Base-by-base conservation (phyloP, 768 basidiomycete genomes). In the Baorangia bicolor region DNA sequence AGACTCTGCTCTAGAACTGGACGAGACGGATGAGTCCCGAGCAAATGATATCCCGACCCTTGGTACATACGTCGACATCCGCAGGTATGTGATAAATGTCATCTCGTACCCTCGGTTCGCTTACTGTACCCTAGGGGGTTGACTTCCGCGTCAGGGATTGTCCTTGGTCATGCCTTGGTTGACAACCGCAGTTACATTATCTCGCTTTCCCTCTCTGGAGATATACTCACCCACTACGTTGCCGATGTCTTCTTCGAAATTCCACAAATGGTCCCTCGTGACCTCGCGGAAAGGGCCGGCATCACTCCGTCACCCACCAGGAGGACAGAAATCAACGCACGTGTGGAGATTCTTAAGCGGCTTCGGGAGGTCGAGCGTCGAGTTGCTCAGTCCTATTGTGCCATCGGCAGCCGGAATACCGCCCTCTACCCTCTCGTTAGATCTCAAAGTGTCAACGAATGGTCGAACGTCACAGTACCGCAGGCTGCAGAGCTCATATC, bases 321-420 rank as follows among this genome's bases (percentile, higher is more conserved):
- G 28, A 62, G 64, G 16, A 59, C 61, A 6, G 72, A 87, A 55
- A 68, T 79, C 45, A 71, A 74, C 27, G 90, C 92, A 3, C 80
- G 93, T 3, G 77, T 90, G 4, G 77, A 83, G 50, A 78, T 87
- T 20, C 76, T 91, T 25, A 82, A 78, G 62, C 75, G 73, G n/a
- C 63, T 93, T 21, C 81, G 85, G 20, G 69, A 75, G 5, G 65
- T 90, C 23, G 77, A 81, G 51, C 76, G 74, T 37, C 69, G 71
- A 1, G 67, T 85, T 7, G 82, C 87, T 43, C 67, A 63, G 35
- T 74, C 75, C 25, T 60, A 69, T 47, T 71, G 79, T 58, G 53
- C 79, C 42, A 64, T 73, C 21, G 63, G 65, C 9, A 56, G 64
- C 27, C 62, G 64, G 21, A 69, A 74, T 43, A 45, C 55, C 11